Conservation (phyloP, 495 filamentous ascomycete genomes). For the Aspergillus baeticus region DNA sequence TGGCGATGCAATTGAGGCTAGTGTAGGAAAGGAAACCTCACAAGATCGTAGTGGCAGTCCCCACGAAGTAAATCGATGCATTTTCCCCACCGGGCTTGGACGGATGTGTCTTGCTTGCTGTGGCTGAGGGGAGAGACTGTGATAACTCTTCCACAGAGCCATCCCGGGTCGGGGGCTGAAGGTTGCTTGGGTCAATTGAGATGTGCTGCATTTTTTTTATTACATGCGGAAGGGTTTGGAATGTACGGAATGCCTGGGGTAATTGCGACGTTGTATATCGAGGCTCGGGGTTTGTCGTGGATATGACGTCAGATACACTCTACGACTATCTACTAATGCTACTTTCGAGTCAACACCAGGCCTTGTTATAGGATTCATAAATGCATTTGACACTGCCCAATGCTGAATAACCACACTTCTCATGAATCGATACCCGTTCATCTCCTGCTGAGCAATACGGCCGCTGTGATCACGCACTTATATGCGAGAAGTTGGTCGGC, state of each 20-base stretch:
- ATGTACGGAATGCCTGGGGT: not conserved
- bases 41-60: conserved; percentile 67
- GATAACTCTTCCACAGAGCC: not conserved
- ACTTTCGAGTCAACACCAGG: too few relatives aligned
- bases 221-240: not conserved
- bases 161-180: conserved; percentile 4
- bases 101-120: conserved; percentile 44
- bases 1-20: not conserved
- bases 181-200: not conserved
- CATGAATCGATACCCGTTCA: too few relatives aligned
- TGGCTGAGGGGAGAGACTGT: conserved; percentile 32
- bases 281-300: not conserved
- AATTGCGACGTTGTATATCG: not conserved
- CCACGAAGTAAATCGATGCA: conserved; percentile 56
- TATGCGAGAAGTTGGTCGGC: too few relatives aligned
- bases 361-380: too few relatives aligned
- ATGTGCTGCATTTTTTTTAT: conserved; percentile 1
- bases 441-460: too few relatives aligned
- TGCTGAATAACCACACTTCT: too few relatives aligned
- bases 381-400: too few relatives aligned
- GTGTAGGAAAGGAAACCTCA: conserved; percentile 19
- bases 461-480: too few relatives aligned
- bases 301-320: not conserved
- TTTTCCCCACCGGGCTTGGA: conserved; percentile 36
- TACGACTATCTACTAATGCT: too few relatives aligned